Percentiles rank a stretch among this genome's conserved stretches.
Conservation (phyloP, 176 grass and related monocot genomes). For the Luzula sylvatica region DNA sequence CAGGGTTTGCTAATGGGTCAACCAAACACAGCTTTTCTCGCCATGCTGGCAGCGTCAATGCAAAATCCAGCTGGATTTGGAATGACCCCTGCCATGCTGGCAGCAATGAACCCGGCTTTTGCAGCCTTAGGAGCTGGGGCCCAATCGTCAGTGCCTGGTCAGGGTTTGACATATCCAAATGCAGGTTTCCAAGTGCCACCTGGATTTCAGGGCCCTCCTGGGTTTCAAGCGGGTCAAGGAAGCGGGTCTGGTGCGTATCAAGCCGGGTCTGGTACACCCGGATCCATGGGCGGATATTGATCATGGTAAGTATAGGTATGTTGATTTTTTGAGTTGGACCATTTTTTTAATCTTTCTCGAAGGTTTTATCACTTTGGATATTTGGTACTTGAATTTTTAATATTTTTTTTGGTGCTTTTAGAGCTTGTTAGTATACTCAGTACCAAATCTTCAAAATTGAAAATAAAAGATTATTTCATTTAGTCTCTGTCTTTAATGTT, state of each 20-base stretch:
- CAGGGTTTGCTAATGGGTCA: constrained; percentile 50
- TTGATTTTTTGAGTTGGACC: background rate
- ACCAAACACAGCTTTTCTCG: constrained; percentile 78
- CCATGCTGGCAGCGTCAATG: constrained; percentile 82
- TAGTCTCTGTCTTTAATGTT: constrained; percentile 20
- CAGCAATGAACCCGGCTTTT: constrained; percentile 20
- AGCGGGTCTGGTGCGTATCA: constrained; percentile 55
- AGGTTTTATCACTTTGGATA: constrained; percentile 5
- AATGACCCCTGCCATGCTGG: constrained; percentile 53
- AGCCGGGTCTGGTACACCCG: constrained; percentile 39
- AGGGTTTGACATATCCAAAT: constrained; percentile 29
- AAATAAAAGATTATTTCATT: background rate
- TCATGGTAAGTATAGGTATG: constrained; percentile 48
- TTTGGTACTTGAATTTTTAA: constrained; percentile 13
- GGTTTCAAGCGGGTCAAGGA: constrained; percentile 70
- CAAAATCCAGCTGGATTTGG: constrained; percentile 61
- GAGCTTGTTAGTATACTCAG: constrained; percentile 1
- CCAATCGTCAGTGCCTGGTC: constrained; percentile 23
- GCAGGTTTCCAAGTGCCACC: constrained; percentile 56
- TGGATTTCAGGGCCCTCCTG: constrained; percentile 88
- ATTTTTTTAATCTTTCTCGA: constrained; percentile 9
- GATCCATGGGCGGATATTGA: constrained; percentile 73
- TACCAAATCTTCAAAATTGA: background rate
- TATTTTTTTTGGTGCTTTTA: constrained; percentile 1
- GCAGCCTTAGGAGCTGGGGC: constrained; percentile 59